Evolutionary conservation across 2,329 filamentous ascomycete species (phyloP).

Genomic region (Aspergillus sergii): DNA sequence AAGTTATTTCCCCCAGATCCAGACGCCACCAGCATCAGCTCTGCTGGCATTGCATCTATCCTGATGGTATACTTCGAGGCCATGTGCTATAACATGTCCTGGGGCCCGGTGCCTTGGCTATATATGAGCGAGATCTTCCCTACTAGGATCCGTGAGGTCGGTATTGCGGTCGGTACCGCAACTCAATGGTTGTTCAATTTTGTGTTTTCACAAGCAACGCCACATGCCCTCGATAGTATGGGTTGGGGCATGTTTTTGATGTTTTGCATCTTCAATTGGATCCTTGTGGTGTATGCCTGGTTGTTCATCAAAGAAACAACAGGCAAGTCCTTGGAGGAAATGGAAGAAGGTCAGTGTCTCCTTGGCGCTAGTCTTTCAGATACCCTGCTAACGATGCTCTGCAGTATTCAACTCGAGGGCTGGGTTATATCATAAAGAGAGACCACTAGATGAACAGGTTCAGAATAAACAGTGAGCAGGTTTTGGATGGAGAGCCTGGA

Average conservation of each 20-base stretch:
- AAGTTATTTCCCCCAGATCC: constrained; percentile 45
- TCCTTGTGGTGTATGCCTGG: constrained; percentile 36
- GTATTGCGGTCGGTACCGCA: constrained; percentile 40
- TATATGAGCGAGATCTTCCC: constrained; percentile 44
- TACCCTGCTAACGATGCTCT: background rate
- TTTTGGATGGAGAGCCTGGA: background rate
- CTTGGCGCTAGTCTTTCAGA: background rate
- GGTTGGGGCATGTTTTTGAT: constrained; percentile 45
- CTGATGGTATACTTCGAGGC: constrained; percentile 50
- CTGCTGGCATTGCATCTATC: constrained; percentile 48
- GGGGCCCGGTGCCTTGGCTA: constrained; percentile 40
- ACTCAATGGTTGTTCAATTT: constrained; percentile 47
- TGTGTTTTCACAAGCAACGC: constrained; percentile 46
- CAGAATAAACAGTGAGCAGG: background rate
- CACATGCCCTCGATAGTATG: constrained; percentile 44
- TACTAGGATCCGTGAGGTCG: constrained; percentile 41
- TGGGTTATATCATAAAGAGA: background rate
- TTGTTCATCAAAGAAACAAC: constrained; percentile 46
- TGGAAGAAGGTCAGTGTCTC: constrained; percentile 29
- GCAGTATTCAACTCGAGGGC: constrained; percentile 8
- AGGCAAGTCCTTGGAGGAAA: constrained; percentile 43
- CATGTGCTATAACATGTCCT: constrained; percentile 36
- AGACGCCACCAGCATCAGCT: constrained; percentile 30
- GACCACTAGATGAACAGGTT: background rate
- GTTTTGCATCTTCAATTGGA: constrained; percentile 41